Conservation (phyloP, 345 rosid species). For the Turritis glabra region DNA sequence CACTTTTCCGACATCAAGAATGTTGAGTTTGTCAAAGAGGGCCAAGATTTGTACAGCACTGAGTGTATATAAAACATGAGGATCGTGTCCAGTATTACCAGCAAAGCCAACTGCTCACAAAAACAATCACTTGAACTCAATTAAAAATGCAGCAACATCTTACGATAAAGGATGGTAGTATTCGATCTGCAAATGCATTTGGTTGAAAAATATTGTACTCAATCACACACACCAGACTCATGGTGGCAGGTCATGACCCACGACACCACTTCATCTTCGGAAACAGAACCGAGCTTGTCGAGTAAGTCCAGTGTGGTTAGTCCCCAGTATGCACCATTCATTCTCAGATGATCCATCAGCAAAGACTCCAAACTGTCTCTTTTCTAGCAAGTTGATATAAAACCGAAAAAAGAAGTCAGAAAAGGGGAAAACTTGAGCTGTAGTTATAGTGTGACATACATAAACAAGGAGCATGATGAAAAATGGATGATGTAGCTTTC, state of each 20-base stretch:
- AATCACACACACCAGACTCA: constrained; percentile 55
- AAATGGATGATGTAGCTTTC: not conserved
- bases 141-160: not conserved
- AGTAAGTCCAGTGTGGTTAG: constrained; percentile 69
- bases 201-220: not conserved
- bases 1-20: too few species aligned
- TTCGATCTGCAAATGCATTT: not conserved
- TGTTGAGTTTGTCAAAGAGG: too few species aligned
- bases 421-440: not conserved
- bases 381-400: constrained; percentile 39
- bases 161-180: not conserved
- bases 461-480: not conserved
- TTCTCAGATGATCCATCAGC: constrained; percentile 85
- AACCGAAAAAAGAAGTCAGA: not conserved
- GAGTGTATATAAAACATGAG: constrained; percentile 73
- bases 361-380: constrained; percentile 83
- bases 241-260: constrained; percentile 85
- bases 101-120: constrained; percentile 78
- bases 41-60: constrained; percentile 85
- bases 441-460: not conserved
- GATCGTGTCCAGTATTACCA: constrained; percentile 87
- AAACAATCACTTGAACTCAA: too few species aligned
- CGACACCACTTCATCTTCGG: constrained; percentile 59
- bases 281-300: constrained; percentile 63
- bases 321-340: constrained; percentile 96